A percentile compares a stretch with the other conserved stretches of the same genome.
phyloP scores from a whole-genome alignment of 768 basidiomycete species.

The Omphalotus guepiniiformis region DNA sequence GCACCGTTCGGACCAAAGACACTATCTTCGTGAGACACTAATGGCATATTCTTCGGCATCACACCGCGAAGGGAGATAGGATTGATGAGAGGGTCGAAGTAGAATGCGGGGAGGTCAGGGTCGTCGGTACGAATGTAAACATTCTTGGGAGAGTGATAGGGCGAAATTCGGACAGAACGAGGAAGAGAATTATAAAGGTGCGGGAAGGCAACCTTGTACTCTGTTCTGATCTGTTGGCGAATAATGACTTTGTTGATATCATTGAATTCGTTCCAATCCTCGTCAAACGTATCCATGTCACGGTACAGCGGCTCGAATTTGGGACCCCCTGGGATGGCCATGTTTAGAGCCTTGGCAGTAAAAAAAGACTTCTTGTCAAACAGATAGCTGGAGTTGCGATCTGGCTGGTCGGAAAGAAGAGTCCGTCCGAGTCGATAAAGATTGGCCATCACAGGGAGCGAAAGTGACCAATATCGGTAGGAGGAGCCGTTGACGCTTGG shows the following conservation, averaged over 20 bases:
- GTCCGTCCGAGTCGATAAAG: slow-evolving; percentile 94
- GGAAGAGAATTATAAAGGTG: slow-evolving; percentile 98
- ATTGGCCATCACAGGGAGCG: slow-evolving; percentile 94
- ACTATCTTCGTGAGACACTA: slow-evolving; percentile 86
- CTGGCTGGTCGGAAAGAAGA: slow-evolving; percentile 88
- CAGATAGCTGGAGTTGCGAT: slow-evolving; percentile 86
- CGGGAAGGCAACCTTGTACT: slow-evolving; percentile 99
- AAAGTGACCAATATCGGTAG: slow-evolving; percentile 90
- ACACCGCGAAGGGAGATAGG: slow-evolving; percentile 91
- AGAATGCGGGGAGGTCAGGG: slow-evolving; percentile 98
- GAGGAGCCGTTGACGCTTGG: slow-evolving; percentile 89
- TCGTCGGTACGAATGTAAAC: slow-evolving; percentile 99
- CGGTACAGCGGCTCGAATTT: slow-evolving; percentile 97
- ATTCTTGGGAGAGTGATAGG: slow-evolving; percentile 93
- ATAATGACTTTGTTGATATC: slow-evolving; percentile 99
- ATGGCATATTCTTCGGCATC: slow-evolving; percentile 74
- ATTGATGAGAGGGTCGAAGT: slow-evolving; percentile 98
- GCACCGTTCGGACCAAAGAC: slow-evolving; percentile 86
- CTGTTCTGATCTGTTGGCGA: slow-evolving; percentile 95
- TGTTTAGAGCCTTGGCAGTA: slow-evolving; percentile 94
- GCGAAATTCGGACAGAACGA: slow-evolving; percentile 86
- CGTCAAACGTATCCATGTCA: slow-evolving; percentile 96
- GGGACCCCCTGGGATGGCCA: slow-evolving; percentile 97
- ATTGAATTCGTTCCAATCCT: slow-evolving; percentile 99
- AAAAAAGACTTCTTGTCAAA: slow-evolving; percentile 99